Base-by-base conservation (phyloP, 176 grass and related monocot genomes). In the Triticum timopheevii region DNA sequence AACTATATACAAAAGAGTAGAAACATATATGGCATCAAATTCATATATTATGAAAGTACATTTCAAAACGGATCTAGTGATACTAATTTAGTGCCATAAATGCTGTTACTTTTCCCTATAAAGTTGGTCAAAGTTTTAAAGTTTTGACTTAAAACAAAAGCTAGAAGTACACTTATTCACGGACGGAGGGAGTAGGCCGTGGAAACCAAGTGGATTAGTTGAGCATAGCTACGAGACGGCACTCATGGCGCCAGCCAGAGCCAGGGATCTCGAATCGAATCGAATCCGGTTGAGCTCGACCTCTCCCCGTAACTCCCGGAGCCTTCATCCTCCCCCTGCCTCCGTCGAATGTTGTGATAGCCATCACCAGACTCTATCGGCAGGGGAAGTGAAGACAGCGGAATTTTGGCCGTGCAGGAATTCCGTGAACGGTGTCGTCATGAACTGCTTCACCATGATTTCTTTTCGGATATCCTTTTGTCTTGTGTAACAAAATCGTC, bases 251-350 rank as follows among this genome's bases (percentile, higher is more conserved):
- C 75, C 36, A 44, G 42, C 42, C 35, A 73, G 63, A 44, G 42
- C 42, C 35, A 73, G 63, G 89, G 89, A 89, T 86, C 89, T 88
- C 33, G 45, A 83, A 84, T 28, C 33, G 45, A 83, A 84, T 28
- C 58, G 69, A 91, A 88, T 91, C 86, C 63, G 33, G 15, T 39
- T 61, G 78, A 82, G 63, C 84, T 80, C 77, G 88, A 82, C 39
- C 17, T 31, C 79, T 83, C 92, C 86, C 86, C 79, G 65, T 89
- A 89, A 91, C 61, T 76, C 73, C 76, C 58, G 82, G 83, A 89
- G 70, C 81, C 58, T 83, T 17, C 69, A 9, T 56, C n/a, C 45
- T 49, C 66, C 74, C 36, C 22, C 59, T 67, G n/a, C 34, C 49
- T 90, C 66, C 82, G 12, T 61, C 83, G 82, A 68, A 62, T 39